Percentiles rank a stretch among this genome's conserved stretches.
phyloP scores from a whole-genome alignment of 768 basidiomycete species.

The Amanita pseudoporphyria region DNA sequence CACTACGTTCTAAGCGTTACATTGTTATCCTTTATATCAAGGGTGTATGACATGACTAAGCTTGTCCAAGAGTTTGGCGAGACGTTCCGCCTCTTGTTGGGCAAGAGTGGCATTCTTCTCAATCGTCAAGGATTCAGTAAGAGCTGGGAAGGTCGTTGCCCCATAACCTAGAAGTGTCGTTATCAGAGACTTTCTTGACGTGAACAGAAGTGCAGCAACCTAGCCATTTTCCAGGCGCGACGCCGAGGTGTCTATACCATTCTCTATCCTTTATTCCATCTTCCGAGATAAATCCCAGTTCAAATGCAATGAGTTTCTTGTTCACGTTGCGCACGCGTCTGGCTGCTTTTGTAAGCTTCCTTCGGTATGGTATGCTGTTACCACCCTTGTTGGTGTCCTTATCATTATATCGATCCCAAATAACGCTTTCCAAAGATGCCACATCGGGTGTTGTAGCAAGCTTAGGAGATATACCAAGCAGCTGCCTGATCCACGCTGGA shows the following conservation, averaged over 20 bases:
- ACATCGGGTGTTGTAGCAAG: conserved; percentile 9
- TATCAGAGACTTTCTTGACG: neutral
- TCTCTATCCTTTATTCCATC: conserved; percentile 71
- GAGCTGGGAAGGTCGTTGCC: conserved; percentile 73
- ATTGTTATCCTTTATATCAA: conserved; percentile 11
- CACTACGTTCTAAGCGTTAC: neutral
- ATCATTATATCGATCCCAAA: neutral
- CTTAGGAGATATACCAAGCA: neutral
- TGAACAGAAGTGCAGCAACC: conserved; percentile 31
- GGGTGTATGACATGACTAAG: conserved; percentile 34
- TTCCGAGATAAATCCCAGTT: conserved; percentile 72
- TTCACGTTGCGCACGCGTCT: conserved; percentile 52
- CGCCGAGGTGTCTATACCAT: conserved; percentile 82
- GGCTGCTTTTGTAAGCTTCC: conserved; percentile 42
- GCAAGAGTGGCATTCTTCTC: conserved; percentile 58
- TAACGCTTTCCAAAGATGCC: neutral
- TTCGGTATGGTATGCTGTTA: neutral
- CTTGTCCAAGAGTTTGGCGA: conserved; percentile 43
- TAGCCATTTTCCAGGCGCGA: conserved; percentile 82
- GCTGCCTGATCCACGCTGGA: neutral
- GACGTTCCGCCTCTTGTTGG: conserved; percentile 46
- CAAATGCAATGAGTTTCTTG: conserved; percentile 59
- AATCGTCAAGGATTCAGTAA: conserved; percentile 67
- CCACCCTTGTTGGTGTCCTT: neutral
- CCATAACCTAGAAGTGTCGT: conserved; percentile 59